These are phyloP conservation scores for Fusarium subglutinans DNA, from an alignment of 2,329 filamentous ascomycete species.

Conservation along the genomic window DNA sequence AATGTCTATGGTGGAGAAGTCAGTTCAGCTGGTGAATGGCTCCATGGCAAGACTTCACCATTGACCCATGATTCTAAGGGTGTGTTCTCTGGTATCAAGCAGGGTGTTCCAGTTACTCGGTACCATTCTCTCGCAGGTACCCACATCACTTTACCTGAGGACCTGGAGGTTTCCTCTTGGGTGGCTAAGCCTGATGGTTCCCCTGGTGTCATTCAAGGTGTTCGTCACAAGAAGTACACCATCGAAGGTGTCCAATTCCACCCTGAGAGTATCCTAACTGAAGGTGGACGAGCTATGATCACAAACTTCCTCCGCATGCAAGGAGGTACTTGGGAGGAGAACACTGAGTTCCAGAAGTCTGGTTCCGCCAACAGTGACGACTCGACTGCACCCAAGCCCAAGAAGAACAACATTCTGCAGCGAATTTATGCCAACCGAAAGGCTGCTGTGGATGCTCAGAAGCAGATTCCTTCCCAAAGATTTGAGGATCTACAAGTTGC, in stretches of 20 bases:
- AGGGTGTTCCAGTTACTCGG: conserved; percentile 86
- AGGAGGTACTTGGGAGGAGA: conserved; percentile 91
- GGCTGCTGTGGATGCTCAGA: conserved; percentile 80
- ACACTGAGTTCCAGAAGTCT: conserved; percentile 65
- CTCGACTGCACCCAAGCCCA: conserved; percentile 49
- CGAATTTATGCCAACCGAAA: conserved; percentile 88
- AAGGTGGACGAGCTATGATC: conserved; percentile 87
- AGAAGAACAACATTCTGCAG: conserved; percentile 87
- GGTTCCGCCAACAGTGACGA: conserved; percentile 42
- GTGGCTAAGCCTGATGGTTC: conserved; percentile 79
- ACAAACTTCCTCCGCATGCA: conserved; percentile 90
- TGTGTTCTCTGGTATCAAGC: conserved; percentile 84
- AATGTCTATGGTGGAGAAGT: conserved; percentile 92
- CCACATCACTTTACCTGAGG: conserved; percentile 83
- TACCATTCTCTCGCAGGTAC: conserved; percentile 98
- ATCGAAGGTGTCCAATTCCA: conserved; percentile 99
- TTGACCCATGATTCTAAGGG: conserved; percentile 90
- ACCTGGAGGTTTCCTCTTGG: conserved; percentile 91
- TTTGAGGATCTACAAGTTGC: conserved; percentile 85
- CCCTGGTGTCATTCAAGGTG: conserved; percentile 93
- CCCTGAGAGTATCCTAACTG: conserved; percentile 95
- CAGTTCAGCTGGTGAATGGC: conserved; percentile 91
- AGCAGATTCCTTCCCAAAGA: conserved; percentile 84
- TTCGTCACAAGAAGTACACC: conserved; percentile 88
- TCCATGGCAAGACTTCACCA: conserved; percentile 96